Conservation (phyloP, 2,329 filamentous ascomycete species). For the Trichoderma sp. region DNA sequence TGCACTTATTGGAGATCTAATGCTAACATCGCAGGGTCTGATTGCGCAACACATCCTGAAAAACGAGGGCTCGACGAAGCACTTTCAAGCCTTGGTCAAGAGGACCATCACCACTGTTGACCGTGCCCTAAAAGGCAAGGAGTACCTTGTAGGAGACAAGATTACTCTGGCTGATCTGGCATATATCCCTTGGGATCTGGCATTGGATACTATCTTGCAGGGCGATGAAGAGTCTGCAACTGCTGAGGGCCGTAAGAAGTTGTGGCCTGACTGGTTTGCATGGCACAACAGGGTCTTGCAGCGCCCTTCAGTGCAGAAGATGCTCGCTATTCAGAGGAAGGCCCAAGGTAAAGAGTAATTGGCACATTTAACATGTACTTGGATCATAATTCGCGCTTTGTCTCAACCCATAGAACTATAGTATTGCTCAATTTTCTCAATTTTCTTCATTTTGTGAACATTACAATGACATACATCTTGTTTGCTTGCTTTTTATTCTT, state of each 20-base stretch:
- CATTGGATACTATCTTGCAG: not conserved
- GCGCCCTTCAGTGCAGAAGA: not conserved
- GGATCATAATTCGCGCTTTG: not conserved
- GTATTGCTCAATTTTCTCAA: not conserved
- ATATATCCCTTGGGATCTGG: not conserved
- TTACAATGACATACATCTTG: not conserved
- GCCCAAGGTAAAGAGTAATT: not conserved
- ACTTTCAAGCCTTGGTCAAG: not conserved
- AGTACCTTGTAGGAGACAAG: not conserved
- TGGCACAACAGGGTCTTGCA: constrained; percentile 2
- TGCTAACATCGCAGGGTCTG: not conserved
- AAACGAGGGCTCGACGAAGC: not conserved
- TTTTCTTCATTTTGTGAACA: not conserved
- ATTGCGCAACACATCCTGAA: not conserved
- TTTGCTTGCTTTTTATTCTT: too few species aligned
- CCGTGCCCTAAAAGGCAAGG: not conserved
- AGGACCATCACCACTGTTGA: not conserved
- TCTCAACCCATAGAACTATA: not conserved
- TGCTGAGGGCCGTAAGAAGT: not conserved
- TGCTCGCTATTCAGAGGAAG: not conserved
- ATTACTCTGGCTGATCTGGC: not conserved
- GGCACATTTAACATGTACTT: not conserved
- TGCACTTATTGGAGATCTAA: not conserved
- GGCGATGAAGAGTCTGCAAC: not conserved
- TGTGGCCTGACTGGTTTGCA: not conserved